These are phyloP conservation scores for Hypoxylon sp. DNA, from an alignment of 2,329 filamentous ascomycete species.

Conservation along the genomic window DNA sequence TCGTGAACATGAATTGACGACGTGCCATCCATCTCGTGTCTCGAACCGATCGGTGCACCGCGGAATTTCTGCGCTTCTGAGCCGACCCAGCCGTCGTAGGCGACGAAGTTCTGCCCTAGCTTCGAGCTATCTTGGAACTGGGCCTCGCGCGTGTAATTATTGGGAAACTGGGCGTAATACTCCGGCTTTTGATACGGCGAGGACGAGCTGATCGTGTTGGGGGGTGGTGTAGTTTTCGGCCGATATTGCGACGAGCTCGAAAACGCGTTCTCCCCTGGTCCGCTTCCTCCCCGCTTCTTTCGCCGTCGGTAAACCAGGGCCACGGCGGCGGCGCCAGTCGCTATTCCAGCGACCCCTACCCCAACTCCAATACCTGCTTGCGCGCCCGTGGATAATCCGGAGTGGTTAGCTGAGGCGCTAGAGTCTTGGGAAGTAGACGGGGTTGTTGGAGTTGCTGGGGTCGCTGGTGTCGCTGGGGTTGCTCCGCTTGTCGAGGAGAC, in stretches of 20 bases:
- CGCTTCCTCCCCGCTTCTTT: slow-evolving; percentile 4
- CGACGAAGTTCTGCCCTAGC: not conserved
- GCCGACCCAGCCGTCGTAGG: not conserved
- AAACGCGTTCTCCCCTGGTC: not conserved
- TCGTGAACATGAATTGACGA: slow-evolving; percentile 5
- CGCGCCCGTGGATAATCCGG: slow-evolving; percentile 20
- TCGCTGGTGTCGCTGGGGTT: not conserved
- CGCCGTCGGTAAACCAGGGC: slow-evolving; percentile 17
- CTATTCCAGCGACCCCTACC: slow-evolving; percentile 26
- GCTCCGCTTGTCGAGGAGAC: slow-evolving; percentile 12
- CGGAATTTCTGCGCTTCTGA: slow-evolving; percentile 12
- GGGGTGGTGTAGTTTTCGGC: slow-evolving; percentile 12
- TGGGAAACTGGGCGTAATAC: slow-evolving; percentile 10
- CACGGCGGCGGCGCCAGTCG: slow-evolving; percentile 13
- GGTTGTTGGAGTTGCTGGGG: too few relatives aligned
- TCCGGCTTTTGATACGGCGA: slow-evolving; percentile 1
- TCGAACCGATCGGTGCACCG: slow-evolving; percentile 8
- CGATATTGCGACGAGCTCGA: slow-evolving; percentile 26
- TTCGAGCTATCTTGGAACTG: slow-evolving; percentile 3
- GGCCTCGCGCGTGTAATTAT: slow-evolving; percentile 1
- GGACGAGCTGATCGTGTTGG: slow-evolving; percentile 4
- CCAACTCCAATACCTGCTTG: slow-evolving; percentile 33
- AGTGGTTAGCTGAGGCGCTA: slow-evolving; percentile 10
- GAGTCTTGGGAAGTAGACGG: slow-evolving; percentile 11
- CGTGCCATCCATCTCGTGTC: slow-evolving; percentile 26